A percentile compares a stretch with the other conserved stretches of the same genome.
These are phyloP conservation scores for Thermochaetoides thermophila DNA, from an alignment of 495 filamentous ascomycete genomes.

Conservation along the genomic window DNA sequence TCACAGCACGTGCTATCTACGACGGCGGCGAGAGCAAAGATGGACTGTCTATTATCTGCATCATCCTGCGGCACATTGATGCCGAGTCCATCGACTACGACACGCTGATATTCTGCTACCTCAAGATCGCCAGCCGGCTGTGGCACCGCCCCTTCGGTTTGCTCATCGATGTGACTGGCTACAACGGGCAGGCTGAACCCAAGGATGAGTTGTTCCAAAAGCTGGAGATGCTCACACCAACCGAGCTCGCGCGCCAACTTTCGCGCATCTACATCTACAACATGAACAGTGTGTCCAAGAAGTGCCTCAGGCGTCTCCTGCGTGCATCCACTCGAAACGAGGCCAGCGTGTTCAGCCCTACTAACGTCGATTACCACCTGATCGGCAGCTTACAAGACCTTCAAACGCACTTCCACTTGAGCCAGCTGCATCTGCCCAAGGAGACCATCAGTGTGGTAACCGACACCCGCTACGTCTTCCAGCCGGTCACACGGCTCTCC, in stretches of 20 bases:
- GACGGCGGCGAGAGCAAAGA: conserved; percentile 56
- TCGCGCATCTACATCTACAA: conserved; percentile 49
- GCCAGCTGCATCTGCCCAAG: conserved; percentile 46
- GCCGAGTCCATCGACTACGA: conserved; percentile 44
- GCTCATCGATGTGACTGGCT: conserved; percentile 51
- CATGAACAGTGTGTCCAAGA: conserved; percentile 50
- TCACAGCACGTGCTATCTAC: conserved; percentile 47
- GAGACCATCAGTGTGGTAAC: conserved; percentile 51
- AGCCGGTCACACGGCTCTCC: conserved; percentile 45
- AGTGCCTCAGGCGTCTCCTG: conserved; percentile 46
- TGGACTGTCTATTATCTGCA: conserved; percentile 49
- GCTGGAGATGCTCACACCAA: conserved; percentile 41
- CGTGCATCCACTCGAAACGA: conserved; percentile 40
- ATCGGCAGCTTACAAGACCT: conserved; percentile 45
- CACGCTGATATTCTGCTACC: conserved; percentile 45
- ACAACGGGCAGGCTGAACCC: conserved; percentile 43
- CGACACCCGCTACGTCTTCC: conserved; percentile 47
- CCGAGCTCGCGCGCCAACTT: conserved; percentile 40
- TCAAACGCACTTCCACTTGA: conserved; percentile 48
- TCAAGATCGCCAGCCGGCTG: conserved; percentile 52
- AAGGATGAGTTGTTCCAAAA: conserved; percentile 44
- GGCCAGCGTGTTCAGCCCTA: conserved; percentile 38
- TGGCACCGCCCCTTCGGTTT: conserved; percentile 53
- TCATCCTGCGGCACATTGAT: conserved; percentile 49
- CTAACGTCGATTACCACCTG: conserved; percentile 46